Evolutionary conservation across 192 early-diverging fungal genomes (phyloP), one percentile per base, ranked within the genome.

Genomic region (Gamsiella multidivaricata): DNA sequence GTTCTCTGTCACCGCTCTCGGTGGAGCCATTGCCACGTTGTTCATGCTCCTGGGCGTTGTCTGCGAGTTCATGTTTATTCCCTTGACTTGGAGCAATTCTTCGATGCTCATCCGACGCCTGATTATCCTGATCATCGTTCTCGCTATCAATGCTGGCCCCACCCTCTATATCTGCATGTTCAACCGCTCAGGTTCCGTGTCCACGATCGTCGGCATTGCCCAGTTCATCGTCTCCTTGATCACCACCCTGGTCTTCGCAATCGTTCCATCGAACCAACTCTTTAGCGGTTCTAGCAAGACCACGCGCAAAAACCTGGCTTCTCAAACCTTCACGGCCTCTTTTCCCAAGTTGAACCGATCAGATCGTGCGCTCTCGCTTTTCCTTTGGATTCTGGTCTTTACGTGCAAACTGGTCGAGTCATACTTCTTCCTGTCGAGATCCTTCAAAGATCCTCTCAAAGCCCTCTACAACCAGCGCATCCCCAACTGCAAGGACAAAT

Each of bases 361-460:
- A 0, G 90, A 92, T 33, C 88, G 91, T 43, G 81, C 86, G 4
- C 82, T 93, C 36, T 94, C 93, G 45, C 81, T 93, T 29, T 82
- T 75, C 39, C 69, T 94, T 36, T 94, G 94, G 94, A 66, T 80
- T 10, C 81, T 86, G 31, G 88, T 94, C 5, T 93, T 95, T 66
- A 45, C 84, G 23, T 90, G 88, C 84, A 95, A 95, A 70, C 83
- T 91, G 34, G 70, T 94, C 54, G 94, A 92, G 78, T 93, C 91
- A 7, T 93, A 94, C 85, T 91, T 93, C 67, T 95, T 93, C 86
- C 71, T 95, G 39, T 90, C 91, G 0, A 80, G 91, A 31, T 92
- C 93, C 2, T 94, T 94, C 80, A 92, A 90, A 79, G 91, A 92
- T 59, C 91, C 91, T 20, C 85, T 90, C 49, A 85, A 86, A 67